These are phyloP conservation scores for Stemphylium lycopersici DNA, from an alignment of 2,329 filamentous ascomycete genomes.

Conservation along the genomic window DNA sequence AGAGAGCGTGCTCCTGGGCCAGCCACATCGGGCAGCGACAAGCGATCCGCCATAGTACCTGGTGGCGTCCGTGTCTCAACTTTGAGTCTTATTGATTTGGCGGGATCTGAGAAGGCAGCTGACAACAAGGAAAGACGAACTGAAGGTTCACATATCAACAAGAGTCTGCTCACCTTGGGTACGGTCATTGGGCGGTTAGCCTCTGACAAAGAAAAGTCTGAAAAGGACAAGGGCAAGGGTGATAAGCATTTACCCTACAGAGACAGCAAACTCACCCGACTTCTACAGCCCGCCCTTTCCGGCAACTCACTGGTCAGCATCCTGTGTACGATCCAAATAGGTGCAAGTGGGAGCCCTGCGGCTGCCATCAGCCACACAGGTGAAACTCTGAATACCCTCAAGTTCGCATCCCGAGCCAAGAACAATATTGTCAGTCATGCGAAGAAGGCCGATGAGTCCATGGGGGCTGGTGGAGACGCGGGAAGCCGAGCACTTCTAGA, in stretches of 20 bases:
- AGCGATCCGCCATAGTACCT: conserved; percentile 58
- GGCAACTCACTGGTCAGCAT: conserved; percentile 96
- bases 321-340: conserved; percentile 92
- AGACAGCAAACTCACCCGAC: conserved; percentile 93
- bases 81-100: conserved; percentile 91
- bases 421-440: conserved; percentile 98
- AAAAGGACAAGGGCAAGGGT: conserved; percentile 77
- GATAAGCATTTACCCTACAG: conserved; percentile 96
- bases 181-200: conserved; percentile 95
- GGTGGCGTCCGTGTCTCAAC: conserved; percentile 96
- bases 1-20: conserved; percentile 76
- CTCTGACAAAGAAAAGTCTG: conserved; percentile 77
- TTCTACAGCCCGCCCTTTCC: conserved; percentile 90
- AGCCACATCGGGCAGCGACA: conserved; percentile 49
- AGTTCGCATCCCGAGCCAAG: conserved; percentile 94
- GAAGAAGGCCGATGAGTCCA: conserved; percentile 89
- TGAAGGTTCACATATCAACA: conserved; percentile 98
- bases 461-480: conserved; percentile 77
- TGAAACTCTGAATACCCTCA: conserved; percentile 94
- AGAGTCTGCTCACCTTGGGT: conserved; percentile 90
- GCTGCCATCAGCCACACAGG: conserved; percentile 75
- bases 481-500: conserved; percentile 87
- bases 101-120: conserved; percentile 93
- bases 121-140: conserved; percentile 92
- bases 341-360: conserved; percentile 74